Conservation (phyloP, 306 rosid species). For the Oxytropis ochrocephala region DNA sequence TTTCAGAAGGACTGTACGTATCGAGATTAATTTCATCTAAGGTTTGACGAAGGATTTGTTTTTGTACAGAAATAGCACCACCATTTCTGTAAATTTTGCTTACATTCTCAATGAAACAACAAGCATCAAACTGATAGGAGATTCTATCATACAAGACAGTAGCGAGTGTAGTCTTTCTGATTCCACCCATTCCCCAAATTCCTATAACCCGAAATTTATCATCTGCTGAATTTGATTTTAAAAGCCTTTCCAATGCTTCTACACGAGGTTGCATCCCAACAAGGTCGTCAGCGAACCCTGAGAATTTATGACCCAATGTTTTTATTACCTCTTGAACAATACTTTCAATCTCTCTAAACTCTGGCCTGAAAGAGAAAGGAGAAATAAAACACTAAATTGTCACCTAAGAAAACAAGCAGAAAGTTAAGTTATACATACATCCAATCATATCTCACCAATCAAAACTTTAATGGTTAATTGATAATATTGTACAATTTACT, state of each 20-base stretch:
- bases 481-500: not conserved
- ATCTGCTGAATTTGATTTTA: not conserved
- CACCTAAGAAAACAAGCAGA: not conserved
- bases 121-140: slow-evolving; percentile 9
- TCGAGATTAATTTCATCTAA: not conserved
- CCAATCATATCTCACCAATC: no score
- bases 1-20: not conserved
- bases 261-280: slow-evolving; percentile 20
- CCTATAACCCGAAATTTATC: not conserved
- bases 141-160: not conserved
- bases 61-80: not conserved
- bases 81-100: not conserved
- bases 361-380: not conserved
- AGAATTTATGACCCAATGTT: not conserved
- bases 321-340: slow-evolving; percentile 1
- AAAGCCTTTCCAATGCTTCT: not conserved
- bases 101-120: not conserved
- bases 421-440: not conserved
- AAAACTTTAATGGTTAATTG: not conserved
- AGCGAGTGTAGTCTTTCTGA: slow-evolving; percentile 24
- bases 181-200: slow-evolving; percentile 24
- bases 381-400: not conserved
- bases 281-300: not conserved
- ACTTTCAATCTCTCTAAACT: not conserved
- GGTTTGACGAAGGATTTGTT: slow-evolving; percentile 11